These are phyloP conservation scores for Pseudophaeomoniella oleicola DNA, from an alignment of 2,329 filamentous ascomycete species.

Conservation along the genomic window DNA sequence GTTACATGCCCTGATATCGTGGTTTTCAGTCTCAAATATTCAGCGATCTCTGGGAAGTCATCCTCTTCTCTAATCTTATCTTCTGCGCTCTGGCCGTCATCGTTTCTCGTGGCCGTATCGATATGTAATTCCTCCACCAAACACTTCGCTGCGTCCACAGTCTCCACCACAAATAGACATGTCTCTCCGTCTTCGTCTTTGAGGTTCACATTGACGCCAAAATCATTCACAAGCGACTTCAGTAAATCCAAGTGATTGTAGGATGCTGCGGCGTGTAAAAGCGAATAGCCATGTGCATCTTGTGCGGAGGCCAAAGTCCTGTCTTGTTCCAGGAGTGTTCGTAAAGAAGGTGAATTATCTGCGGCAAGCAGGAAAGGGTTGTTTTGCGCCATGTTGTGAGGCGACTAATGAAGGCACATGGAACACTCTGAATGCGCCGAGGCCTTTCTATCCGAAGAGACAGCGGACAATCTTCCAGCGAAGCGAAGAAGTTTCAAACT, in stretches of 20 bases:
- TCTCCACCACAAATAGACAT: slow-evolving; percentile 85
- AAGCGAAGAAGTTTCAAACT: too few species aligned
- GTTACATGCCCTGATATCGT: slow-evolving; percentile 10
- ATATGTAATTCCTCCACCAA: slow-evolving; percentile 72
- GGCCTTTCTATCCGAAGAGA: too few species aligned
- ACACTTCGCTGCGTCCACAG: slow-evolving; percentile 58
- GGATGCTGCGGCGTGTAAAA: slow-evolving; percentile 83
- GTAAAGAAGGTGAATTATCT: slow-evolving; percentile 60
- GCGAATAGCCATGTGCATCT: slow-evolving; percentile 86
- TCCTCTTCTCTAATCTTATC: slow-evolving; percentile 69
- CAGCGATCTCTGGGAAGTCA: slow-evolving; percentile 60
- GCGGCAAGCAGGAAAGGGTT: slow-evolving; percentile 67
- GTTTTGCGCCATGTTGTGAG: slow-evolving; percentile 9
- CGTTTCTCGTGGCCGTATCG: slow-evolving; percentile 50
- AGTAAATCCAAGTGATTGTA: slow-evolving; percentile 79
- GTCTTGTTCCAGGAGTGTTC: slow-evolving; percentile 58
- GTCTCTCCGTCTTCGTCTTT: slow-evolving; percentile 87
- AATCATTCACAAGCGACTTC: slow-evolving; percentile 58
- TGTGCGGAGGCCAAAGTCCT: slow-evolving; percentile 64
- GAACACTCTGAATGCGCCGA: too few species aligned
- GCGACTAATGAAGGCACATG: too few species aligned
- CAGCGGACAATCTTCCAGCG: too few species aligned
- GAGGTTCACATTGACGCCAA: slow-evolving; percentile 56
- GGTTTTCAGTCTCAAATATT: slow-evolving; percentile 43
- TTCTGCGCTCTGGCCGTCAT: slow-evolving; percentile 63